Evolutionary conservation across 1,139 yeast genomes (phyloP).

Genomic region (Suhomyces taliae): DNA sequence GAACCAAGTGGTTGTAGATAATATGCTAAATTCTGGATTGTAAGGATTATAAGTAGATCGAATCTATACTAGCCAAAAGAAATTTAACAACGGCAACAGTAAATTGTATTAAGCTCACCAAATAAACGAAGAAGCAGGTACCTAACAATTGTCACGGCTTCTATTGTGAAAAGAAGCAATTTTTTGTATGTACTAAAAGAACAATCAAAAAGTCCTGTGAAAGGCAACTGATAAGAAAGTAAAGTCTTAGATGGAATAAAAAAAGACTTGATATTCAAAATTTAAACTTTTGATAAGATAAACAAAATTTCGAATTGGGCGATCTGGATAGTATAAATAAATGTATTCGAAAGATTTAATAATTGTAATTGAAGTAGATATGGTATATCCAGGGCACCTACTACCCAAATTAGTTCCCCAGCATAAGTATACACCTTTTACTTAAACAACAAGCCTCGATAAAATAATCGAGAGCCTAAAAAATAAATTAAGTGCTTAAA

Average conservation of each 20-base stretch:
- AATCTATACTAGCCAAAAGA: no score
- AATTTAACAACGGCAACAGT: no score
- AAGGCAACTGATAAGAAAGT: no score
- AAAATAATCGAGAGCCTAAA: slow-evolving; percentile 5
- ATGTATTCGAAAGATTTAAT: background rate
- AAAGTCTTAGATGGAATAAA: no score
- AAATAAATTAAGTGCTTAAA: background rate
- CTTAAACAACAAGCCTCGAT: slow-evolving; percentile 5
- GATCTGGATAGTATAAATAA: no score
- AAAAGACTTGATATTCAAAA: no score
- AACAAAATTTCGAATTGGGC: no score
- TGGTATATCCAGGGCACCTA: slow-evolving; percentile 6
- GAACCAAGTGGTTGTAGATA: background rate
- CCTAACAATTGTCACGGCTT: slow-evolving; percentile 3
- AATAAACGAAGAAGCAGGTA: slow-evolving; percentile 5
- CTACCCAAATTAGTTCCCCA: slow-evolving; percentile 4
- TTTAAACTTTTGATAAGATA: no score
- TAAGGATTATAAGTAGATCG: background rate
- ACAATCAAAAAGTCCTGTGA: no score
- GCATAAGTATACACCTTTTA: slow-evolving; percentile 4
- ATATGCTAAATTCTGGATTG: background rate
- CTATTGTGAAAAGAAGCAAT: background rate
- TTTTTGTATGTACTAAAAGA: background rate
- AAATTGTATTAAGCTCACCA: no score
- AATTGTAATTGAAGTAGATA: slow-evolving; percentile 5